Percentiles rank a stretch among this genome's conserved stretches.
Evolutionary conservation across 225 moss, liverwort and hornwort genomes (phyloP).

Genomic region (Sphagnum tenellum): DNA sequence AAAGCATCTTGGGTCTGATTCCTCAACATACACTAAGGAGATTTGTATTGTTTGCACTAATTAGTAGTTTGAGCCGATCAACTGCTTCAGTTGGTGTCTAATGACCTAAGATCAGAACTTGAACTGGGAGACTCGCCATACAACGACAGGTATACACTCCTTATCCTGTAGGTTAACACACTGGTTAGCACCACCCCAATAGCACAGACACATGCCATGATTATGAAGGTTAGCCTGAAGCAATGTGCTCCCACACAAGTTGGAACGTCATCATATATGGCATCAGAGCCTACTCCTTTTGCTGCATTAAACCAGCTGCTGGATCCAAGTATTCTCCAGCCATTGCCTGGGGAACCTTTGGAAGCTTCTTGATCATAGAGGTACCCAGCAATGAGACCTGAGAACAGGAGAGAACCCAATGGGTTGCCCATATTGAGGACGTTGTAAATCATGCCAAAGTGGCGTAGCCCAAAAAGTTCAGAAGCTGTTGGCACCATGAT

Average conservation of each 20-base stretch:
- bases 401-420: conserved; percentile 71
- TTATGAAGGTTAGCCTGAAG: conserved; percentile 53
- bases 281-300: not conserved
- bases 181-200: conserved; percentile 40
- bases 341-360: conserved; percentile 12
- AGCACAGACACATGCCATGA: conserved; percentile 57
- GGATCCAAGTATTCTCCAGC: not conserved
- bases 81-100: too few species aligned
- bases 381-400: conserved; percentile 78
- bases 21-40: too few species aligned
- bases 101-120: too few species aligned
- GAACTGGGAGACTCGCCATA: conserved; percentile 20
- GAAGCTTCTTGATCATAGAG: conserved; percentile 68
- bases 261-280: not conserved
- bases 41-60: too few species aligned
- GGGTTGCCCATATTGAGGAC: conserved; percentile 61
- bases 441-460: conserved; percentile 90
- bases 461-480: conserved; percentile 79
- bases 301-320: too few species aligned
- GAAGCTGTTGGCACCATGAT: conserved; percentile 85
- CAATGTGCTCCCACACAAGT: conserved; percentile 73
- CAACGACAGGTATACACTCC: conserved; percentile 51
- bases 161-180: conserved; percentile 49
- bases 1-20: too few species aligned
- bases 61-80: too few species aligned